Conservation (phyloP, 371 early-diverging fungal genomes). For the Capillidium rhysosporum region DNA sequence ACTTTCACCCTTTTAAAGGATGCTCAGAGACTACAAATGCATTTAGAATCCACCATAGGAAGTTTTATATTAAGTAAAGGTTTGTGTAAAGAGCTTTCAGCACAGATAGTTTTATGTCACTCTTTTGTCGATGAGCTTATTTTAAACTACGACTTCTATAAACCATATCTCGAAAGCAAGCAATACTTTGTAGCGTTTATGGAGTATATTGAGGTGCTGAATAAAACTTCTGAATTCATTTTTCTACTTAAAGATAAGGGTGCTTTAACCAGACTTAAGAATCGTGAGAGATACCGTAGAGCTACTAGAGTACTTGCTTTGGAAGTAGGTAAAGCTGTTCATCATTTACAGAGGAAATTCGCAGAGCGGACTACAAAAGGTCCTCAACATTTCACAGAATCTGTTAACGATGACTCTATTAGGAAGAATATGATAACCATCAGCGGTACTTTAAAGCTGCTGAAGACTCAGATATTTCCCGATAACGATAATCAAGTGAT, state of each 20-base stretch:
- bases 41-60: background rate
- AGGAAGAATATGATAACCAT: background rate
- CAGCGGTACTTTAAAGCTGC: background rate
- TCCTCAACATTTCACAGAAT: background rate
- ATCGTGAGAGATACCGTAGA: background rate
- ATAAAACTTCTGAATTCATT: constrained; percentile 3
- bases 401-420: background rate
- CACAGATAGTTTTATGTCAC: background rate
- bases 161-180: background rate
- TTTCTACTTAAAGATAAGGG: constrained; percentile 3
- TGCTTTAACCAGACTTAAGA: constrained; percentile 1
- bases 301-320: background rate
- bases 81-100: background rate
- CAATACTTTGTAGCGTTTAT: background rate
- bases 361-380: background rate
- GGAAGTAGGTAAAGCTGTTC: constrained; percentile 1
- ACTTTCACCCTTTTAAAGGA: background rate
- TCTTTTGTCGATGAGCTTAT: background rate
- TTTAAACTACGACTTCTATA: background rate
- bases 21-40: background rate
- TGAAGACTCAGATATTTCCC: background rate
- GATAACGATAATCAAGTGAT: background rate
- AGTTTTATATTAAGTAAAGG: background rate
- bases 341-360: background rate
- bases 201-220: constrained; percentile 4